Evolutionary conservation across 257 asterid species (phyloP).

Genomic region (Osmanthus fragrans): DNA sequence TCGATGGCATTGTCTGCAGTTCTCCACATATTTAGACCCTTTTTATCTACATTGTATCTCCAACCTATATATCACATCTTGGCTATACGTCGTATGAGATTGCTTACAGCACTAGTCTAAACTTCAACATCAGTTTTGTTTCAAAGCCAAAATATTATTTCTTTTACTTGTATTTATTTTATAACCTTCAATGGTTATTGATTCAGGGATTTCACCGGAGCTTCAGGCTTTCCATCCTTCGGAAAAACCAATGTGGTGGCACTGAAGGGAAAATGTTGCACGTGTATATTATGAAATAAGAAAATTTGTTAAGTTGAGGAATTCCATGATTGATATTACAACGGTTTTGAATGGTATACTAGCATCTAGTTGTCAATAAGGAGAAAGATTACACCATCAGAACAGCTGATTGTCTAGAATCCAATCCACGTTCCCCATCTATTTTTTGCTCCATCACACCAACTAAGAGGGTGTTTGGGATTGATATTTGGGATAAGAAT

Average conservation of each 20-base stretch:
- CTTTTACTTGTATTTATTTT: neutral
- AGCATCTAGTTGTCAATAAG: neutral
- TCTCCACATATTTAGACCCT: neutral
- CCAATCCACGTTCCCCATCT: neutral
- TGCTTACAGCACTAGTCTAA: neutral
- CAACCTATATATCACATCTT: neutral
- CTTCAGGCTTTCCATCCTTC: neutral
- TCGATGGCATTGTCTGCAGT: neutral
- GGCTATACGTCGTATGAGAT: neutral
- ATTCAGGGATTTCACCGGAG: neutral
- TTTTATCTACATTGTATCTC: neutral
- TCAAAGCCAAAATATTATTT: neutral
- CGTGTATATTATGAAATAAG: neutral
- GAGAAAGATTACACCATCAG: neutral
- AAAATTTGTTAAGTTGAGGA: neutral
- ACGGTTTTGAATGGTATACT: neutral
- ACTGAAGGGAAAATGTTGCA: neutral
- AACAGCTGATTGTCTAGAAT: neutral
- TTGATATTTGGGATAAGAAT: no score
- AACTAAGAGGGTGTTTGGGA: no score
- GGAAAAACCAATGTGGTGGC: neutral
- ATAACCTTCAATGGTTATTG: neutral
- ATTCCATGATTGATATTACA: neutral
- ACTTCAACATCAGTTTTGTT: neutral
- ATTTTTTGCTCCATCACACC: neutral